Evolutionary conservation across 306 rosid species (phyloP).

Genomic region (Pyrus betulifolia): DNA sequence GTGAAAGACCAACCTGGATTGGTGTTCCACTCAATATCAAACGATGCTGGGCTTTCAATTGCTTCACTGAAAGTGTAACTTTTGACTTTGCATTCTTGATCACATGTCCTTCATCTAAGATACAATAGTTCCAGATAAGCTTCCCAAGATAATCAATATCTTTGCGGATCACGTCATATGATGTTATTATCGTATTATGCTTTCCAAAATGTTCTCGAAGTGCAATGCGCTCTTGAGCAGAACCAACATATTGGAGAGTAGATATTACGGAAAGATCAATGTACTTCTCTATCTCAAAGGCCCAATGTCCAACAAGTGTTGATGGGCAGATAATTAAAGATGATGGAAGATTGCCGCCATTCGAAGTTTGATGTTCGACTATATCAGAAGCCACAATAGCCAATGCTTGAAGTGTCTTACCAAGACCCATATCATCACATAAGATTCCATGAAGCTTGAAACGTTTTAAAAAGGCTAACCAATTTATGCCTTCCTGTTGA

Average conservation of each 20-base stretch:
- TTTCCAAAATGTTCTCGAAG: conserved; percentile 62
- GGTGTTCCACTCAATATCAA: conserved; percentile 97
- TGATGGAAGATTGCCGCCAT: conserved; percentile 41
- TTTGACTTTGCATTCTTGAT: conserved; percentile 93
- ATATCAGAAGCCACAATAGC: conserved; percentile 90
- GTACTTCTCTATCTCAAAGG: conserved; percentile 89
- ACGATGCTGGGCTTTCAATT: conserved; percentile 89
- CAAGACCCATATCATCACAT: conserved; percentile 99
- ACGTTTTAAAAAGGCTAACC: conserved; percentile 91
- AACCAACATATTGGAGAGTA: conserved; percentile 90
- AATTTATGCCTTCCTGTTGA: conserved; percentile 97
- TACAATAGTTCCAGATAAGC: conserved; percentile 78
- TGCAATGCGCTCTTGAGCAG: conserved; percentile 63
- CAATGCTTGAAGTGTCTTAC: conserved; percentile 96
- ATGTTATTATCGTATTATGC: conserved; percentile 82
- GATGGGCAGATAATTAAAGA: conserved; percentile 93
- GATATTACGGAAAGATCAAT: conserved; percentile 72
- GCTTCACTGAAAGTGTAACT: conserved; percentile 84
- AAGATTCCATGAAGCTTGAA: conserved; percentile 99
- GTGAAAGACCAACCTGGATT: conserved; percentile 64
- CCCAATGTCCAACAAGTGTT: conserved; percentile 99
- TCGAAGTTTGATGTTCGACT: conserved; percentile 48
- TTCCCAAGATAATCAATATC: conserved; percentile 75
- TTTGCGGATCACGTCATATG: conserved; percentile 91
- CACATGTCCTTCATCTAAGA: conserved; percentile 92